Base-by-base conservation (phyloP, 306 rosid species). In the Fagus sylvatica region DNA sequence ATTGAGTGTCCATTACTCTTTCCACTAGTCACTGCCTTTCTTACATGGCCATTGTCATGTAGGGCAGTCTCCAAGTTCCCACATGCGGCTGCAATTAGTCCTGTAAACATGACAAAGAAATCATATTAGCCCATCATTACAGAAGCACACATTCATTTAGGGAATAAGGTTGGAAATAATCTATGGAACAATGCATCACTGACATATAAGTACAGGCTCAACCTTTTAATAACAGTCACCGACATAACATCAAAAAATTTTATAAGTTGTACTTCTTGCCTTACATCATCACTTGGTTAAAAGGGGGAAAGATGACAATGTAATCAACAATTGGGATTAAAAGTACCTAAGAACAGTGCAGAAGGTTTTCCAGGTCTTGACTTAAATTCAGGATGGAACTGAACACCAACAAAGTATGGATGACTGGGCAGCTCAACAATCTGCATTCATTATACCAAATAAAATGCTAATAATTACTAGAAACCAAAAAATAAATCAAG, bases 331-430 rank as follows among this genome's bases (percentile, higher is more conserved):
- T 61, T 57, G 15, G 71, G 41, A 37, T n/a, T 17, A 65, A 59
- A 74, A 72, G 53, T 87, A 93, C 97, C 97, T 74, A 88, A 83
- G 81, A 93, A 93, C 66, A 84, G 81, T 3, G 93, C 91, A 76
- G 97, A 89, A 60, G 97, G 93, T 78, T 87, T 90, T 57, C 97
- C 97, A 3, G 97, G 97, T 87, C 97, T 86, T 54, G 97, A 93
- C 78, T 87, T 93, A 81, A 86, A 93, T 80, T 93, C 97, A 0
- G 97, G 97, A 84, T 93, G 97, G 84, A 93, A 93, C 85, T 93
- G 97, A 73, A 87, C 97, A 17, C 96, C 97, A 76, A 93, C 78
- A 64, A 81, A 93, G 83, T 84, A 93, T 6, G 96, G 96, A 90
- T 93, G 97, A 79, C 87, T 9, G 72, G 92, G 87, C 83, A 93